Evolutionary conservation across 176 grass and related monocot species (phyloP).

Genomic region (Musa troglodytarum): DNA sequence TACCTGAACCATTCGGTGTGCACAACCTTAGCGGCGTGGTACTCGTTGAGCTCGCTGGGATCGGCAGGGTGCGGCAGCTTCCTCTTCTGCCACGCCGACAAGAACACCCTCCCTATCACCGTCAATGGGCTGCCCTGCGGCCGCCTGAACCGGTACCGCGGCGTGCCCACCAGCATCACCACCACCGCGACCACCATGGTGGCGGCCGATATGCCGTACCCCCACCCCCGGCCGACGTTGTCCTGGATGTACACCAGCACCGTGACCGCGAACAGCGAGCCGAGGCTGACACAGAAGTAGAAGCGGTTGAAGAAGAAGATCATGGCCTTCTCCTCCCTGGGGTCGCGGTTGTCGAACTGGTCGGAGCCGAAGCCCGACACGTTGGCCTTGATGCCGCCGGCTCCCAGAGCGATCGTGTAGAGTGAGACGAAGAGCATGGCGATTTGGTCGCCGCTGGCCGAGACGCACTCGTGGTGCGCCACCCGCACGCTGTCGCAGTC

Average conservation of each 20-base stretch:
- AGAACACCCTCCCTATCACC: slow-evolving; percentile 29
- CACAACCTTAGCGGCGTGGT: slow-evolving; percentile 25
- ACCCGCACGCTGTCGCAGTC: background rate
- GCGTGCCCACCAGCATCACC: slow-evolving; percentile 21
- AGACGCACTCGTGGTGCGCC: slow-evolving; percentile 20
- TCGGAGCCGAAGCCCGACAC: slow-evolving; percentile 54
- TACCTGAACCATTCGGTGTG: slow-evolving; percentile 35
- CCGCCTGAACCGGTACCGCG: slow-evolving; percentile 24
- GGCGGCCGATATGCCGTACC: slow-evolving; percentile 29
- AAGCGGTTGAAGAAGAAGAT: slow-evolving; percentile 41
- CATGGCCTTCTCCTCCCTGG: slow-evolving; percentile 34
- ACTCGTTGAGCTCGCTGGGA: slow-evolving; percentile 28
- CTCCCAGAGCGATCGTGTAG: slow-evolving; percentile 40
- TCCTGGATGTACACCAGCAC: slow-evolving; percentile 34
- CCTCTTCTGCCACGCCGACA: slow-evolving; percentile 32
- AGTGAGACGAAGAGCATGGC: slow-evolving; percentile 37
- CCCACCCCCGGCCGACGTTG: slow-evolving; percentile 27
- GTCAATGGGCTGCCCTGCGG: slow-evolving; percentile 43
- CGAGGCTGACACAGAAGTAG: slow-evolving; percentile 35
- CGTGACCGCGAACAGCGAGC: slow-evolving; percentile 29
- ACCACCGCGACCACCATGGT: slow-evolving; percentile 26
- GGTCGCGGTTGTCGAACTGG: slow-evolving; percentile 40
- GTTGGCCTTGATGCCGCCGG: slow-evolving; percentile 52
- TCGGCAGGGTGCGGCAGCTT: slow-evolving; percentile 15
- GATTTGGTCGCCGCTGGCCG: slow-evolving; percentile 31